Conservation (phyloP, 1,284 basidiomycete species). For the Trametes pubescens region DNA sequence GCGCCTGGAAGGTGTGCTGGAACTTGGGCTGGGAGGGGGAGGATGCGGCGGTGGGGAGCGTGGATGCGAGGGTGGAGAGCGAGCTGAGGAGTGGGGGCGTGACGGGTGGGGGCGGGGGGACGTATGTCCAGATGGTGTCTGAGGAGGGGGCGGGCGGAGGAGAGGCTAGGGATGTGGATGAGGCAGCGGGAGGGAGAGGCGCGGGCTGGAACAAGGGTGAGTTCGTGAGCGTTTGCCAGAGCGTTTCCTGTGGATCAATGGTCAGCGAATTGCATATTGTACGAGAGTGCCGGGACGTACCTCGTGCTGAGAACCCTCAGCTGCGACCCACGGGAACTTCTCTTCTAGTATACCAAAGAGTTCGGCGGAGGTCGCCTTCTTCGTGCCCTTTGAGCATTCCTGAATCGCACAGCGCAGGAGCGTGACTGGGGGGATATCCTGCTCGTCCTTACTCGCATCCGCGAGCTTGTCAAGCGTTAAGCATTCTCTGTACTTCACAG, state of each 20-base stretch:
- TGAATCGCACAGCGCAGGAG: slow-evolving; percentile 68
- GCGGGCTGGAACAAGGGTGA: slow-evolving; percentile 55
- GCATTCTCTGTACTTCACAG: slow-evolving; percentile 52
- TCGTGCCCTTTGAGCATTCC: slow-evolving; percentile 54
- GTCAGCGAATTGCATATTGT: background rate
- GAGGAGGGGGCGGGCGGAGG: slow-evolving; percentile 23
- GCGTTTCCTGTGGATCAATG: slow-evolving; percentile 50
- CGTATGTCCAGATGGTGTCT: slow-evolving; percentile 60
- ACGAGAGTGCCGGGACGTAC: slow-evolving; percentile 43
- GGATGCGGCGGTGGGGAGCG: slow-evolving; percentile 47
- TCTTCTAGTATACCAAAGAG: slow-evolving; percentile 64
- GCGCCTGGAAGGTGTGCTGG: slow-evolving; percentile 63
- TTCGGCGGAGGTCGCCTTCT: slow-evolving; percentile 61
- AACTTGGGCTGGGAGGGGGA: slow-evolving; percentile 38
- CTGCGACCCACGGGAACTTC: slow-evolving; percentile 64
- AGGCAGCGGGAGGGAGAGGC: slow-evolving; percentile 14
- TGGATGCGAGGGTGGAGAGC: slow-evolving; percentile 53
- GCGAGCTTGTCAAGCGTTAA: slow-evolving; percentile 57
- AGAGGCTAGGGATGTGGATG: slow-evolving; percentile 11
- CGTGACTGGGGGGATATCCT: slow-evolving; percentile 56
- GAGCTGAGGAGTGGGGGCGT: slow-evolving; percentile 57
- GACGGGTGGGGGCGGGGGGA: slow-evolving; percentile 47
- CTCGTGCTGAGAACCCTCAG: slow-evolving; percentile 59
- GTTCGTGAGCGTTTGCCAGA: slow-evolving; percentile 68
- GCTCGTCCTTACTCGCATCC: slow-evolving; percentile 44